phyloP scores from a whole-genome alignment of 768 basidiomycete genomes.

The Pisolithus albus region DNA sequence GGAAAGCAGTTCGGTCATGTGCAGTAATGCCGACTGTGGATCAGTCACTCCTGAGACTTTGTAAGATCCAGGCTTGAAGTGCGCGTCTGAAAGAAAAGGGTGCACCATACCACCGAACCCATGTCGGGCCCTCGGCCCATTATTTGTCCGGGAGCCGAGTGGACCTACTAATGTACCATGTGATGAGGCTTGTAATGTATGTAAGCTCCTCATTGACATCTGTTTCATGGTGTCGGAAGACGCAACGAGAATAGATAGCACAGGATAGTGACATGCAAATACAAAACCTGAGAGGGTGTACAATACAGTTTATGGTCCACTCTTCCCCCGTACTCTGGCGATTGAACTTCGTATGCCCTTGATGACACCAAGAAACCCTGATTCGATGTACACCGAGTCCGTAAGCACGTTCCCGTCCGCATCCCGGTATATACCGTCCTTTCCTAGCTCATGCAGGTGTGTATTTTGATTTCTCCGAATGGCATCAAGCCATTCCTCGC shows the following conservation, averaged over 20 bases:
- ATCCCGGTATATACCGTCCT: slow-evolving; percentile 56
- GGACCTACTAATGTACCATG: too few relatives aligned
- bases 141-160: too few relatives aligned
- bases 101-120: too few relatives aligned
- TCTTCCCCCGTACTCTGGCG: slow-evolving; percentile 35
- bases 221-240: too few relatives aligned
- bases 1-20: too few relatives aligned
- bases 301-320: slow-evolving; percentile 27
- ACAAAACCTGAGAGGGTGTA: too few relatives aligned
- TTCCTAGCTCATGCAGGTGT: slow-evolving; percentile 36
- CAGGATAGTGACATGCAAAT: not conserved
- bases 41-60: too few relatives aligned
- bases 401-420: slow-evolving; percentile 33
- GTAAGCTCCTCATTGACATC: not conserved
- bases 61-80: too few relatives aligned
- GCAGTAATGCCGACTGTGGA: too few relatives aligned
- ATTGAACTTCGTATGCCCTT: slow-evolving; percentile 39
- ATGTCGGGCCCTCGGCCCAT: too few relatives aligned
- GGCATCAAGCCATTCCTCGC: slow-evolving; percentile 49
- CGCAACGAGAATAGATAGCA: not conserved
- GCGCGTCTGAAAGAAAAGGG: too few relatives aligned
- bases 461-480: slow-evolving; percentile 53
- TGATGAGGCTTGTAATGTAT: too few relatives aligned
- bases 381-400: slow-evolving; percentile 33
- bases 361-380: slow-evolving; percentile 33